Conservation (phyloP, 2,329 filamentous ascomycete genomes). For the Aureobasidium mangrovei region DNA sequence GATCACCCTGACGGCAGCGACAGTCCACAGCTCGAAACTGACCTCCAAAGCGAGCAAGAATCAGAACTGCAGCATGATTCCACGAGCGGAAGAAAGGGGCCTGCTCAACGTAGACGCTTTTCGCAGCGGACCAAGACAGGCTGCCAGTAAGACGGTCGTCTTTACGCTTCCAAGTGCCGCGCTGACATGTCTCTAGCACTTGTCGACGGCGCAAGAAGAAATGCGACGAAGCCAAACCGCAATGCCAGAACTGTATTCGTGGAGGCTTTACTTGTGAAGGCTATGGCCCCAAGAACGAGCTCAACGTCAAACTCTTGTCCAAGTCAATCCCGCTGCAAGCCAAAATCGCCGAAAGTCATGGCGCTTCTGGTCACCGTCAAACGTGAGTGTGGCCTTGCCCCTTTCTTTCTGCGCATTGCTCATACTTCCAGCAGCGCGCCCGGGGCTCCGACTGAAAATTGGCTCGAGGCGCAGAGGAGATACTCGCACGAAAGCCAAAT, state of each 20-base stretch:
- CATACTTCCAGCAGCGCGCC: background rate
- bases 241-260: constrained; percentile 85
- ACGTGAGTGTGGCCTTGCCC: background rate
- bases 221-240: constrained; percentile 87
- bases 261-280: constrained; percentile 88
- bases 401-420: background rate
- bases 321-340: constrained; percentile 9
- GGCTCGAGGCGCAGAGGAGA: background rate
- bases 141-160: constrained; percentile 47
- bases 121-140: constrained; percentile 95
- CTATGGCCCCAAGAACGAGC: constrained; percentile 48
- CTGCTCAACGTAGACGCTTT: constrained; percentile 55
- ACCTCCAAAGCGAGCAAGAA: constrained; percentile 5
- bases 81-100: background rate
- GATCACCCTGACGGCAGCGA: background rate
- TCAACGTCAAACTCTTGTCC: constrained; percentile 3
- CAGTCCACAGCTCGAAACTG: background rate
- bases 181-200: constrained; percentile 41
- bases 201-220: constrained; percentile 94
- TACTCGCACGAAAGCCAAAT: background rate
- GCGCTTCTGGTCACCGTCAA: background rate
- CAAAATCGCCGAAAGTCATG: background rate
- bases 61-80: constrained; percentile 6
- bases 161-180: background rate
- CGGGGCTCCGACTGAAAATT: background rate